A percentile compares a stretch with the other conserved stretches of the same genome.
phyloP scores from a whole-genome alignment of 345 rosid genomes.

The Bretschneidera sinensis region DNA sequence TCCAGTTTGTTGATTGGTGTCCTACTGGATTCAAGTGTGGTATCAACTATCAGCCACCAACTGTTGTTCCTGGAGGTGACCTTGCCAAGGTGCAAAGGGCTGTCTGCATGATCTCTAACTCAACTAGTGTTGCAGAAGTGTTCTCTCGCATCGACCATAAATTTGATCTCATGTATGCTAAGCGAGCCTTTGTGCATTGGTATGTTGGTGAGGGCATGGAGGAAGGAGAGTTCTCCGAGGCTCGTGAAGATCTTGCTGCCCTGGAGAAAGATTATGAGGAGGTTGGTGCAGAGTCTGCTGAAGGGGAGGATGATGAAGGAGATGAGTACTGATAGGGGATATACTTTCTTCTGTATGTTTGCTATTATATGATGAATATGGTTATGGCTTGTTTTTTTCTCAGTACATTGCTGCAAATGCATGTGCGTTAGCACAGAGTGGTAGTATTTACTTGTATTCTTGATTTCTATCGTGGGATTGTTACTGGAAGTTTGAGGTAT shows the following conservation, averaged over 20 bases:
- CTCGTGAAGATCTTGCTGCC: slow-evolving; percentile 55
- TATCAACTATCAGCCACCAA: slow-evolving; percentile 61
- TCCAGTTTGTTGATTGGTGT: slow-evolving; percentile 57
- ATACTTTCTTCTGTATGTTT: background rate
- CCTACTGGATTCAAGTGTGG: slow-evolving; percentile 60
- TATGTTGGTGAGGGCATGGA: slow-evolving; percentile 70
- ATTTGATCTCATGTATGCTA: slow-evolving; percentile 57
- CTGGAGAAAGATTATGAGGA: slow-evolving; percentile 53
- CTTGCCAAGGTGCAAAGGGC: slow-evolving; percentile 63
- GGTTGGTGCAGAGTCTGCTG: slow-evolving; percentile 52
- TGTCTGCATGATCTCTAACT: slow-evolving; percentile 61
- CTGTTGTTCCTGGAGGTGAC: slow-evolving; percentile 59
- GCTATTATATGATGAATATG: background rate
- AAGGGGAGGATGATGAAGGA: slow-evolving; percentile 47
- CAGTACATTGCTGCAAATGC: no score
- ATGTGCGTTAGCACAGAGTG: no score
- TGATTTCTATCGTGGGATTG: no score
- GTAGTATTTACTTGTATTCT: no score
- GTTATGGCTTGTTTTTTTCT: no score
- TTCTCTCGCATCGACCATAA: slow-evolving; percentile 54
- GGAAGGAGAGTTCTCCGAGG: slow-evolving; percentile 63
- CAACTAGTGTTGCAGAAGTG: slow-evolving; percentile 55
- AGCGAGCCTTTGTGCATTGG: slow-evolving; percentile 63
- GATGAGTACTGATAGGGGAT: slow-evolving; percentile 31
- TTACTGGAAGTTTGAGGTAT: no score